A percentile compares a stretch with the other conserved stretches of the same genome.
Conservation (phyloP, 805 yeast genomes). For the Lachancea nothofagi region DNA sequence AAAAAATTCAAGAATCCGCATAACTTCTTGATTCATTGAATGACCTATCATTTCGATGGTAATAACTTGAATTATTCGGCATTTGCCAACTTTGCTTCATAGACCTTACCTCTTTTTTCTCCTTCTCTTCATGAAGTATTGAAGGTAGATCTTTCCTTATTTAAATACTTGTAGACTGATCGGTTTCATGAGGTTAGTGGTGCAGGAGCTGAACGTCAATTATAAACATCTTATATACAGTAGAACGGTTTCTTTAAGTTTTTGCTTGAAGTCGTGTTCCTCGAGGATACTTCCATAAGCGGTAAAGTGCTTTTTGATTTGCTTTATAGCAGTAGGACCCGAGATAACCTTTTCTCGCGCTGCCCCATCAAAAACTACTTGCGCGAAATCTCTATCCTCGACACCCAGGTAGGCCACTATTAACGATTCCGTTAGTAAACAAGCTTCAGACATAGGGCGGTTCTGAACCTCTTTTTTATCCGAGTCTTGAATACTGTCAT, state of each 20-base stretch:
- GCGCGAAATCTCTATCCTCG: conserved; percentile 50
- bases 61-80: no score
- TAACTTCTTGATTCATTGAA: no score
- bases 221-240: conserved; percentile 3
- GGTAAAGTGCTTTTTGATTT: conserved; percentile 41
- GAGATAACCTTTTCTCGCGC: conserved; percentile 34
- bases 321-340: conserved; percentile 38
- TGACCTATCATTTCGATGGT: no score
- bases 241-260: conserved; percentile 9
- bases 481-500: conserved; percentile 39
- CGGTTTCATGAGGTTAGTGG: no score
- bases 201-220: background rate
- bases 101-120: no score
- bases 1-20: no score
- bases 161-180: no score
- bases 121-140: no score
- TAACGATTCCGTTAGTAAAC: conserved; percentile 43
- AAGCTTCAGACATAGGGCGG: conserved; percentile 36
- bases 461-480: conserved; percentile 31
- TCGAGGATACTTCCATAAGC: conserved; percentile 48
- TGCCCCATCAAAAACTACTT: conserved; percentile 45
- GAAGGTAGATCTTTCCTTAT: no score
- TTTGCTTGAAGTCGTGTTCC: conserved; percentile 33
- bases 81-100: no score
- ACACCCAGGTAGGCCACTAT: conserved; percentile 40